Evolutionary conservation across 306 rosid species (phyloP).

Genomic region (Citrullus colocynthis): DNA sequence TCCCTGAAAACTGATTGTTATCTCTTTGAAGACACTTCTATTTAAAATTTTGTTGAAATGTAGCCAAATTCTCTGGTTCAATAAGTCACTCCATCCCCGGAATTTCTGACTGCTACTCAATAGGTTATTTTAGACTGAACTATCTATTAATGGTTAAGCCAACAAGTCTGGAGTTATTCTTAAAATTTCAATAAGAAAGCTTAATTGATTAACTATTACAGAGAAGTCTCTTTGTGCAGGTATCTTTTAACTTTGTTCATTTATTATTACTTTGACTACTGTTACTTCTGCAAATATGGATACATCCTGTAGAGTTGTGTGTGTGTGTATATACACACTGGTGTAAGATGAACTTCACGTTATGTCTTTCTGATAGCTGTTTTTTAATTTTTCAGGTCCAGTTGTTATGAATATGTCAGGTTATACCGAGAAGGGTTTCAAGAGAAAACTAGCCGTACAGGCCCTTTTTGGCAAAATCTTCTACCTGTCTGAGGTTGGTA

Average conservation of each 20-base stretch:
- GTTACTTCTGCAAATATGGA: background rate
- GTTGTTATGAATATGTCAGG: slow-evolving; percentile 76
- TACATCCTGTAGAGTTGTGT: background rate
- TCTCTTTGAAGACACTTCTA: background rate
- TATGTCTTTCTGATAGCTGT: background rate
- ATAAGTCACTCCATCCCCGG: background rate
- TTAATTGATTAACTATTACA: background rate
- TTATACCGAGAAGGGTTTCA: slow-evolving; percentile 89
- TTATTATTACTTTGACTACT: background rate
- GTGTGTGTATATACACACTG: too few relatives aligned
- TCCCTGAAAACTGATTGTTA: background rate
- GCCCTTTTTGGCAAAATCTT: slow-evolving; percentile 85
- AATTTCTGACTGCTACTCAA: background rate
- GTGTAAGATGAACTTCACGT: background rate
- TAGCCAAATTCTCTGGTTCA: background rate
- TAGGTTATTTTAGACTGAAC: background rate
- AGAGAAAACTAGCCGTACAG: slow-evolving; percentile 89
- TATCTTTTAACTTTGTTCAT: background rate
- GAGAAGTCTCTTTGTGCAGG: background rate
- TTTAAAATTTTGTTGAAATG: background rate
- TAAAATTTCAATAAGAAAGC: background rate
- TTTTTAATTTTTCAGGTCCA: slow-evolving; percentile 54
- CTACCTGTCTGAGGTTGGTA: slow-evolving; percentile 80
- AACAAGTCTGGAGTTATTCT: background rate
- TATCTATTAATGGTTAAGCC: background rate